Evolutionary conservation across 2,329 filamentous ascomycete genomes (phyloP).

Genomic region (Erysiphe pulchra): DNA sequence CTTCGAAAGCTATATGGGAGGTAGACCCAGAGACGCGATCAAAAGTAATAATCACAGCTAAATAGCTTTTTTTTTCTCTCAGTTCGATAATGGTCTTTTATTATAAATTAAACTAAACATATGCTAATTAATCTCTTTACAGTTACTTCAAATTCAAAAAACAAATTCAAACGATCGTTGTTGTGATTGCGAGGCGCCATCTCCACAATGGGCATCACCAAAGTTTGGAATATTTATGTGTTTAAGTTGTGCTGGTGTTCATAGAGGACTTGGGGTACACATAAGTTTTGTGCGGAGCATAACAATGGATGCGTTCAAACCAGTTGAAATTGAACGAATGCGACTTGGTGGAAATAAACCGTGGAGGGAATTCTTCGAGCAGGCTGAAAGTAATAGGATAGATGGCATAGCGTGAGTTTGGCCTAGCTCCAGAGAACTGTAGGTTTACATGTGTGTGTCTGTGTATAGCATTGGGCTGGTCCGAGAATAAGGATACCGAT

Average conservation of each 20-base stretch:
- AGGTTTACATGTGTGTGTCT: background rate
- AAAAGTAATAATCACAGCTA: too few species aligned
- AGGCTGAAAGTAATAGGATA: constrained; percentile 38
- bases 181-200: constrained; percentile 86
- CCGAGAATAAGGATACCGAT: too few species aligned
- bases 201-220: constrained; percentile 91
- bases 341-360: constrained; percentile 68
- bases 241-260: constrained; percentile 79
- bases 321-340: constrained; percentile 80
- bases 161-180: constrained; percentile 70
- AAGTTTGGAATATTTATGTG: constrained; percentile 99
- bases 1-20: too few species aligned
- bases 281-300: constrained; percentile 96
- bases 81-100: too few species aligned
- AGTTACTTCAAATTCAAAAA: constrained; percentile 83
- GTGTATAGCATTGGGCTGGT: background rate
- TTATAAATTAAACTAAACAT: too few species aligned
- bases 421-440: background rate
- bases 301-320: constrained; percentile 97
- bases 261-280: constrained; percentile 85
- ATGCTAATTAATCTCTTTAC: constrained; percentile 1
- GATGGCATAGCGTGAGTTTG: constrained; percentile 23
- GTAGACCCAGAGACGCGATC: too few species aligned
- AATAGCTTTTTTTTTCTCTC: too few species aligned
- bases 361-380: constrained; percentile 72